Base-by-base conservation (phyloP, 2,329 filamentous ascomycete species). In the Lithohypha guttulata region DNA sequence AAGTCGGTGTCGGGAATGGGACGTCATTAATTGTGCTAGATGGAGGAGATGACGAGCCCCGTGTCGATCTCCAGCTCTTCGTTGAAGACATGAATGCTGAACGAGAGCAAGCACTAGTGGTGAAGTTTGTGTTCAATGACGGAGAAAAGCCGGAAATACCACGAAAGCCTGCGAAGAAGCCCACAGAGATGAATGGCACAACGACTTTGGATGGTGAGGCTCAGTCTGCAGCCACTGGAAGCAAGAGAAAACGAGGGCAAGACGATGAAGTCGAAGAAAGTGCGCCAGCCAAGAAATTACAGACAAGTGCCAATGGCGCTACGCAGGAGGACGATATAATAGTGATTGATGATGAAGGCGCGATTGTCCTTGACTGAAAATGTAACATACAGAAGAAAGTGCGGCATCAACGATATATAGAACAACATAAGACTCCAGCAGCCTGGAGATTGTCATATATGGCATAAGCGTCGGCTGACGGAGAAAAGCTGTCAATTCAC, bases 21-120 rank as follows among this genome's bases (percentile, higher is more conserved):
- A 79, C 72, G 37, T 89, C 93, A 57, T 61, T 96, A 47, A 93
- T 84, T 0, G 66, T 96, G 37, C 78, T 81, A n/a, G 91, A 83
- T 47, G 73, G 93, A 41, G 70, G 80, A 1, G 69, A 25, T 11
- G 31, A 46, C 10, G 49, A 59, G 3, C 71, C 81, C 0, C 79
- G 82, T 44, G 80, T 94, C 40, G 89, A 95, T 47, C 70, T 96
- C 2, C 71, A 89, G 36, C 66, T 95, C 10, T 72, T 75, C 15
- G 53, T 53, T 23, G 46, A 51, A 22, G 40, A 42, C 11, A 49
- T 38, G 33, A 54, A 56, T 34, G 36, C 58, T 0, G 46, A 60
- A 2, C 51, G 57, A 1, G 53, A 61, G 17, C 57, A 62, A 8
- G 47, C 55, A 4, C 63, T 63, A 40, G 54, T 66, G 1, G 59